A percentile compares a stretch with the other conserved stretches of the same genome.
Evolutionary conservation across 2,329 filamentous ascomycete species (phyloP).

Genomic region (Epichloe sp.): DNA sequence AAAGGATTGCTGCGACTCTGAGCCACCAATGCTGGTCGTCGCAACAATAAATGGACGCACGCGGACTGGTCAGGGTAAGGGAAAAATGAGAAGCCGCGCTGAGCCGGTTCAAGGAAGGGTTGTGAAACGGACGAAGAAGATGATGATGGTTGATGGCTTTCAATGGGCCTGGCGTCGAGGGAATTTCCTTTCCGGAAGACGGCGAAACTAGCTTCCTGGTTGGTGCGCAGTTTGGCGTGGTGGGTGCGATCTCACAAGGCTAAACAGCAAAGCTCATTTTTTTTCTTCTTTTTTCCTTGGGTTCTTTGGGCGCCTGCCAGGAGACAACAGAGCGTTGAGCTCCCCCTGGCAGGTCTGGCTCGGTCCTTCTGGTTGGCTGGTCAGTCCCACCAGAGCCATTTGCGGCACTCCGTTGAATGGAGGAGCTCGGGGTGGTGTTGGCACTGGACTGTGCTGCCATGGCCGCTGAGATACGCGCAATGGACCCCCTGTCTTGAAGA

Average conservation of each 20-base stretch:
- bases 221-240: background rate
- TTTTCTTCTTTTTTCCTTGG: slow-evolving; percentile 9
- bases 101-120: background rate
- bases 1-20: slow-evolving; percentile 5
- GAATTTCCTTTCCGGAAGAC: slow-evolving; percentile 10
- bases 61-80: background rate
- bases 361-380: too few species aligned
- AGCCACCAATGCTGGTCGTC: slow-evolving; percentile 8
- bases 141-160: slow-evolving; percentile 8
- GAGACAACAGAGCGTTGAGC: too few species aligned
- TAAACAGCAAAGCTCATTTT: slow-evolving; percentile 6
- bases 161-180: slow-evolving; percentile 6
- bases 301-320: background rate
- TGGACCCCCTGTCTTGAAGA: background rate
- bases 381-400: too few species aligned
- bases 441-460: too few species aligned
- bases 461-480: too few species aligned
- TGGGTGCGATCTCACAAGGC: slow-evolving; percentile 1
- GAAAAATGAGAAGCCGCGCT: background rate
- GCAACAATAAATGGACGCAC: background rate
- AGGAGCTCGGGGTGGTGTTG: too few species aligned
- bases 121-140: slow-evolving; percentile 1
- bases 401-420: too few species aligned
- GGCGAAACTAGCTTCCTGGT: slow-evolving; percentile 9
- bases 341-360: too few species aligned